A percentile compares a stretch with the other conserved stretches of the same genome.
Conservation (phyloP, 169 alveolate genomes). For the Plasmodium gaboni region DNA sequence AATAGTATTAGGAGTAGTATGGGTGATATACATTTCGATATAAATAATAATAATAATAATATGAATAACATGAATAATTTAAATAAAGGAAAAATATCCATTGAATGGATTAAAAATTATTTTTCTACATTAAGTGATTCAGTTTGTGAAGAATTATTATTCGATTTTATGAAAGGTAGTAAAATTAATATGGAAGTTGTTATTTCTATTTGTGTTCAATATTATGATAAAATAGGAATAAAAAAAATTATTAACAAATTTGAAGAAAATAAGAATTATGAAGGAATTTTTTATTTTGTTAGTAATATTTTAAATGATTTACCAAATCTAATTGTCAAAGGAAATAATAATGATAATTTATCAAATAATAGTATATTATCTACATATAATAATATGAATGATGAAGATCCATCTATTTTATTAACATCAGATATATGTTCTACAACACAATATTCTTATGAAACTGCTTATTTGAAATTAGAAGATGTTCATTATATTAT, state of each 20-base stretch:
- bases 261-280: constrained; percentile 75
- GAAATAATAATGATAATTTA: not conserved
- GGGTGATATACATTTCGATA: too few species aligned
- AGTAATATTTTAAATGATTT: constrained; percentile 66
- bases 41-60: too few species aligned
- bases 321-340: constrained; percentile 34
- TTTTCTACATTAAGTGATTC: constrained; percentile 74
- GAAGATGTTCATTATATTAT: constrained; percentile 79
- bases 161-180: constrained; percentile 80
- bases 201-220: constrained; percentile 78
- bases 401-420: constrained; percentile 75
- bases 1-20: not conserved
- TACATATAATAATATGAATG: constrained; percentile 22
- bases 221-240: constrained; percentile 83
- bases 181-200: constrained; percentile 78
- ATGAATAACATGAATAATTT: not conserved
- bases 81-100: constrained; percentile 36
- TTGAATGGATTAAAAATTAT: constrained; percentile 72
- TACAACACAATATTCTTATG: constrained; percentile 11
- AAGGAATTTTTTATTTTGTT: constrained; percentile 74
- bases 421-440: constrained; percentile 76
- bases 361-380: constrained; percentile 11
- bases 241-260: constrained; percentile 79
- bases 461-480: constrained; percentile 65
- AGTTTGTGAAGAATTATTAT: constrained; percentile 72